Evolutionary conservation across 352 stramenopile species (phyloP), one percentile per base, ranked within the genome.

Genomic region (Phytophthora citrophthora): DNA sequence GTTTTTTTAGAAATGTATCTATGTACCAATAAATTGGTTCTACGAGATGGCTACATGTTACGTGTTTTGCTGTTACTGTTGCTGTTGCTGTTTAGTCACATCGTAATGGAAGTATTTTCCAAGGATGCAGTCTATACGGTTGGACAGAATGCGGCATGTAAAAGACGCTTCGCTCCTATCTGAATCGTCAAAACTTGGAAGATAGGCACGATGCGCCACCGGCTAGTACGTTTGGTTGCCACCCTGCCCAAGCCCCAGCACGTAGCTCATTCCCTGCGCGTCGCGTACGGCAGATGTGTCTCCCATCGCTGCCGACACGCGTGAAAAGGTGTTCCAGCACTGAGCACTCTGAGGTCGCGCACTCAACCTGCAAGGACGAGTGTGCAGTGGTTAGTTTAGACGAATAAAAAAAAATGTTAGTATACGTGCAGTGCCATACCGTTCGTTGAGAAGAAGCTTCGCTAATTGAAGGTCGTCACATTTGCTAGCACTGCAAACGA

Each of bases 191-290:
- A 63, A 63, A 52, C 43, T 60, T 46, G 47, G 32, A 64, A 45
- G 40, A 50, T 61, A 41, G 27, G 36, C 18, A 54, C 27, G 52
- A 55, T 43, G 24, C 16, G 31, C 11, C 39, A 36, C 20, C 5
- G 16, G 61, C 61, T 89, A 91, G 61, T 90, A 86, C 41, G 84
- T 91, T 57, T 88, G 61, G 63, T 92, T 89, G 60, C 86, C 86
- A 38, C 84, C 82, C 65, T 91, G 86, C 7, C 86, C 86, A 32
- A 94, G 70, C 3, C 88, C 88, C 43, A 96, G 76, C 43, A 94
- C 88, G 72, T 94, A 96, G 71, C 88, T 94, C 86, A 96, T 96
- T 61, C 77, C 86, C 68, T 94, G 83, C n/a, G 88, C 88, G 34
- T 94, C 86, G 27, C 85, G 83, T 46, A 94, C 79, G n/a, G 77